Conservation (phyloP, 352 stramenopile species). For the Globisporangium carolinianum region DNA sequence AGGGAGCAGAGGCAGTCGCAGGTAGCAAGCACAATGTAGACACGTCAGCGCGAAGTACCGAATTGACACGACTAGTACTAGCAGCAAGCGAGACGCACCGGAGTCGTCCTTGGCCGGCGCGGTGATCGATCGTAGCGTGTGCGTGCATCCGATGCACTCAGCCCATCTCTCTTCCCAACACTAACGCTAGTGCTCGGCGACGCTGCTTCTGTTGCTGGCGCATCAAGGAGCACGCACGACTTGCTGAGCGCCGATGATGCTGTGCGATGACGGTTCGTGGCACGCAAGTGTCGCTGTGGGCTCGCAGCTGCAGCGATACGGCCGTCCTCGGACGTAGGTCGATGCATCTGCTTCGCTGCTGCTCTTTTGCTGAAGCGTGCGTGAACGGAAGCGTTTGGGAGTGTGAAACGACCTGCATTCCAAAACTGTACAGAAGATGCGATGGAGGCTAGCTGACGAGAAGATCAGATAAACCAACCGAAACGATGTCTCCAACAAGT, state of each 20-base stretch:
- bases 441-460: too few relatives aligned
- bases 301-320: background rate
- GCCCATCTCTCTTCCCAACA: background rate
- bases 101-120: constrained; percentile 29
- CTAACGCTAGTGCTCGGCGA: too few relatives aligned
- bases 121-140: constrained; percentile 1
- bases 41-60: background rate
- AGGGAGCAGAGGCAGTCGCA: background rate
- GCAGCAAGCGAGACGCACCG: constrained; percentile 13
- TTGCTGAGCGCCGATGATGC: constrained; percentile 6
- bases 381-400: background rate
- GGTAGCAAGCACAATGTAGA: background rate
- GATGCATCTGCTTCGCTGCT: constrained; percentile 1
- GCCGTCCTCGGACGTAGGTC: constrained; percentile 5
- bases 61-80: background rate
- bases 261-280: constrained; percentile 1
- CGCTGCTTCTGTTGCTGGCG: background rate
- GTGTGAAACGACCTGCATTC: background rate
- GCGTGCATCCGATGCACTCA: too few relatives aligned
- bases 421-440: too few relatives aligned
- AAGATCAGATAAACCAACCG: too few relatives aligned
- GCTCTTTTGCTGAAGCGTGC: background rate
- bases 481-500: too few relatives aligned
- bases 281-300: background rate
- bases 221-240: constrained; percentile 11